Percentiles rank a stretch among this genome's conserved stretches.
phyloP scores from a whole-genome alignment of 169 alveolate genomes.

The Eimeria sp. region DNA sequence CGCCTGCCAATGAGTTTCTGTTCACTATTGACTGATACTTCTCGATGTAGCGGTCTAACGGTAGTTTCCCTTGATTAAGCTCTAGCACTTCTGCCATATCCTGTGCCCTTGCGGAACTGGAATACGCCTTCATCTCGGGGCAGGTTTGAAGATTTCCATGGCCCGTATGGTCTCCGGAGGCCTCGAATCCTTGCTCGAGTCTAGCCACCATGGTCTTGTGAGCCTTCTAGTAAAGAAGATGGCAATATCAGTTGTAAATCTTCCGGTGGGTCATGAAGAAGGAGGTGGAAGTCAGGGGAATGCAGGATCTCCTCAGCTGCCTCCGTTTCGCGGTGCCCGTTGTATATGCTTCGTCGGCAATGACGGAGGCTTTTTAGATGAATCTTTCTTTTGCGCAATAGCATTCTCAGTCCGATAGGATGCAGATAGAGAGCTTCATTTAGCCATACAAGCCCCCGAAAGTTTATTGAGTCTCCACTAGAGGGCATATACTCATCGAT shows the following conservation, averaged over 20 bases:
- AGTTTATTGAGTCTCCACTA: background rate
- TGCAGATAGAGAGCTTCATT: background rate
- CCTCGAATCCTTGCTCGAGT: background rate
- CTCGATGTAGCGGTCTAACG: too few relatives aligned
- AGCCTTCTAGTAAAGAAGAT: background rate
- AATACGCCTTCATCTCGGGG: background rate
- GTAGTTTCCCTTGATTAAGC: too few relatives aligned
- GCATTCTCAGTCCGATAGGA: background rate
- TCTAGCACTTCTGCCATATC: too few relatives aligned
- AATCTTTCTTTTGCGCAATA: background rate
- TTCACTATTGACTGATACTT: too few relatives aligned
- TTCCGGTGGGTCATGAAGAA: background rate
- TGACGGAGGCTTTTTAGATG: background rate
- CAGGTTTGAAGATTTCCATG: background rate
- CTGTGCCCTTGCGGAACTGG: background rate
- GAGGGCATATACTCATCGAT: background rate
- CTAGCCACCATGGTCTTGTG: background rate
- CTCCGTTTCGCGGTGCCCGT: background rate
- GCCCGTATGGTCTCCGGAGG: background rate
- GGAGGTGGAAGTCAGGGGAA: background rate
- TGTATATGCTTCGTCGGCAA: background rate
- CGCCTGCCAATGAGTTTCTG: too few relatives aligned
- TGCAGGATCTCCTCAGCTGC: background rate
- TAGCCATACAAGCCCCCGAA: background rate
- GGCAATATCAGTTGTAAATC: background rate